Percentiles rank a stretch among this genome's conserved stretches.
Conservation (phyloP, 352 stramenopile species). For the Phytophthora chlamydospora region DNA sequence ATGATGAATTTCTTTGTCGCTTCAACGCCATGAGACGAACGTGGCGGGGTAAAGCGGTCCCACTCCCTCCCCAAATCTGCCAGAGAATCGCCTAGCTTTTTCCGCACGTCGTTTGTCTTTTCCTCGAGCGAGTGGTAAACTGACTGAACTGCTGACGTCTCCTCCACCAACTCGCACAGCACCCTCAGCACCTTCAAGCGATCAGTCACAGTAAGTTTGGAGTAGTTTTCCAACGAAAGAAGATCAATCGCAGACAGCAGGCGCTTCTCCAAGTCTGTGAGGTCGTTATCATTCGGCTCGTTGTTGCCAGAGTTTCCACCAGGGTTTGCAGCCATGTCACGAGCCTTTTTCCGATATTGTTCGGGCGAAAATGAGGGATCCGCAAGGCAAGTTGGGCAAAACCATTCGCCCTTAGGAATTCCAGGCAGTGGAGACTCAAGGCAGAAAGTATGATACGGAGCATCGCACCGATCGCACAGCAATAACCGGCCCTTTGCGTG, state of each 20-base stretch:
- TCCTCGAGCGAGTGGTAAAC: slow-evolving; percentile 71
- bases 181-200: slow-evolving; percentile 64
- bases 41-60: slow-evolving; percentile 55
- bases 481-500: slow-evolving; percentile 69
- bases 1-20: slow-evolving; percentile 74
- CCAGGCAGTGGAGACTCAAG: slow-evolving; percentile 58
- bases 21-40: slow-evolving; percentile 54
- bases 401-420: slow-evolving; percentile 78
- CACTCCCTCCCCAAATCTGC: slow-evolving; percentile 71
- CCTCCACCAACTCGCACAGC: slow-evolving; percentile 72
- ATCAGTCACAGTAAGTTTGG: slow-evolving; percentile 53
- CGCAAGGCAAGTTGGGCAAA: slow-evolving; percentile 65
- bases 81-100: slow-evolving; percentile 55
- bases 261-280: slow-evolving; percentile 72
- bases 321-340: slow-evolving; percentile 27
- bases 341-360: slow-evolving; percentile 53
- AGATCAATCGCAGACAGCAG: slow-evolving; percentile 62
- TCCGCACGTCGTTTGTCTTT: slow-evolving; percentile 62
- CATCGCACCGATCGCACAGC: slow-evolving; percentile 84
- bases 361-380: slow-evolving; percentile 65
- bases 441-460: slow-evolving; percentile 86
- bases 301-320: slow-evolving; percentile 12
- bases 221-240: slow-evolving; percentile 76
- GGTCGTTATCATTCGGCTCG: slow-evolving; percentile 46
- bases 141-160: slow-evolving; percentile 56